Percentiles rank a stretch among this genome's conserved stretches.
phyloP scores from a whole-genome alignment of 1,139 yeast species.

The Wickerhamomyces sp. region DNA sequence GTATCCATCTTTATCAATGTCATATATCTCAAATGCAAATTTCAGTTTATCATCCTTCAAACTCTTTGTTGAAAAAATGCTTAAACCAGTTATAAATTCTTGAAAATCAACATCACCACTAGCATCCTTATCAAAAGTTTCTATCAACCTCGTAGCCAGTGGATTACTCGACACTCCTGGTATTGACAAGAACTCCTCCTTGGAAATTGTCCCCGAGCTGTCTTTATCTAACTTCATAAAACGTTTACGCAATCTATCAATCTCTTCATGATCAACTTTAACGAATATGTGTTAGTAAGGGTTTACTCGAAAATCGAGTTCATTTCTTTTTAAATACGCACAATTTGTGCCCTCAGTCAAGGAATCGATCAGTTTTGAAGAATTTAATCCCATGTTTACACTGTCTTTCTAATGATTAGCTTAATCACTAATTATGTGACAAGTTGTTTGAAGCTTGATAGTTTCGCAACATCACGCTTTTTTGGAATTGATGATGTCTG shows the following conservation, averaged over 20 bases:
- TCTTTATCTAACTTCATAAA: conserved; percentile 95
- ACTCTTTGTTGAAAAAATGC: conserved; percentile 90
- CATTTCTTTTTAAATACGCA: conserved; percentile 22
- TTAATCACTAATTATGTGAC: not conserved
- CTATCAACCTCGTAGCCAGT: conserved; percentile 82
- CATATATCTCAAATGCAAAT: conserved; percentile 92
- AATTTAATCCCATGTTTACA: not conserved
- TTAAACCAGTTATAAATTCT: conserved; percentile 86
- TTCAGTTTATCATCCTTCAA: conserved; percentile 75
- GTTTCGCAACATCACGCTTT: too few species aligned
- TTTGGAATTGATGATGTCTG: not conserved
- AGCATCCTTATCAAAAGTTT: conserved; percentile 90
- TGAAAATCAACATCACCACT: conserved; percentile 94
- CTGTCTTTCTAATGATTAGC: not conserved
- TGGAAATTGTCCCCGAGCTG: conserved; percentile 88
- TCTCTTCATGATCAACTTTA: conserved; percentile 76
- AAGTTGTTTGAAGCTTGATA: too few species aligned
- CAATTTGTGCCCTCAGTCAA: conserved; percentile 75
- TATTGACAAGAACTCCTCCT: conserved; percentile 82
- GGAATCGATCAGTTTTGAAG: conserved; percentile 58
- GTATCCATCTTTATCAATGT: conserved; percentile 91
- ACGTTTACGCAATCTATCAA: conserved; percentile 84
- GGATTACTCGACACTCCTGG: conserved; percentile 94
- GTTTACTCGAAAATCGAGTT: not conserved
- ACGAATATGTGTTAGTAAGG: conserved; percentile 3